Evolutionary conservation across 441 rosid genomes (phyloP).

Genomic region (Eugenia klotzschiana): DNA sequence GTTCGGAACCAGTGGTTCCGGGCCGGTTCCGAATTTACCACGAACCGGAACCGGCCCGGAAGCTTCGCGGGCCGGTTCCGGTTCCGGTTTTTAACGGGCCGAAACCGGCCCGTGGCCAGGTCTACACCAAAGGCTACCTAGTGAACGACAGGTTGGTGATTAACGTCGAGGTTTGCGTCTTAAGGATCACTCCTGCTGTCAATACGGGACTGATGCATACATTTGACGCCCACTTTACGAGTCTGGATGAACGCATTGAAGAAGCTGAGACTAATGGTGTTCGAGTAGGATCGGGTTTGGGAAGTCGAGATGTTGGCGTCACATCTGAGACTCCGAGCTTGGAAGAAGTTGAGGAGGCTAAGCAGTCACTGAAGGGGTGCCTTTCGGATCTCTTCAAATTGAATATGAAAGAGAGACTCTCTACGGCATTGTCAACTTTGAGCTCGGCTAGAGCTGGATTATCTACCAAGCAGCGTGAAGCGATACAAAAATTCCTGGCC

Average conservation of each 20-base stretch:
- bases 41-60: too few species aligned
- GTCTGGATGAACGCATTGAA: neutral
- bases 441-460: neutral
- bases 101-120: too few species aligned
- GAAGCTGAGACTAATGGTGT: neutral
- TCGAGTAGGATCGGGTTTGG: neutral
- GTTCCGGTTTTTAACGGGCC: too few species aligned
- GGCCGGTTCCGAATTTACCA: too few species aligned
- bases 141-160: neutral
- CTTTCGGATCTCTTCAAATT: neutral
- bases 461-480: neutral
- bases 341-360: slow-evolving; percentile 1
- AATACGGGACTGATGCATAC: neutral
- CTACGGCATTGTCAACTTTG: neutral
- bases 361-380: neutral
- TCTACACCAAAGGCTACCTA: neutral
- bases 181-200: neutral
- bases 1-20: too few species aligned
- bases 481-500: neutral
- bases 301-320: neutral
- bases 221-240: neutral
- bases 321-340: neutral
- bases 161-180: neutral
- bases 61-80: too few species aligned
- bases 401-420: neutral